These are phyloP conservation scores for Pseudonectria foliicola DNA, from an alignment of 2,329 filamentous ascomycete species.

Conservation along the genomic window DNA sequence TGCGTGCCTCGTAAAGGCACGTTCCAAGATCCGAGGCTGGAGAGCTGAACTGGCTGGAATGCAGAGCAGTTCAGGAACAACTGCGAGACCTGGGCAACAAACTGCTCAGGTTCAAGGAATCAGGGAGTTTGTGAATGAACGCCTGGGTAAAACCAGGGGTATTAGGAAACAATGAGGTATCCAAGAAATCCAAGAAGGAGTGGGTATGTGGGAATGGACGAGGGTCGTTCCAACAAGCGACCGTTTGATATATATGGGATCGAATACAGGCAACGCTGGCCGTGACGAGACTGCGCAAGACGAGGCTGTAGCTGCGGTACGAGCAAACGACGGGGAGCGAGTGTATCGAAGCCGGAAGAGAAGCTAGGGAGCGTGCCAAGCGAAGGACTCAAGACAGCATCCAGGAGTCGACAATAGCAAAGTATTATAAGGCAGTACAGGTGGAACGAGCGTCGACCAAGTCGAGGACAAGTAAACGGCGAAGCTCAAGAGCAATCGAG, in stretches of 20 bases:
- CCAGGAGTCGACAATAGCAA: constrained; percentile 18
- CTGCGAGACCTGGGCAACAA: constrained; percentile 1
- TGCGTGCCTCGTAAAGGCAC: constrained; percentile 40
- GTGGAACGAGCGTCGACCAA: constrained; percentile 26
- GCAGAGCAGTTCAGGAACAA: constrained; percentile 8
- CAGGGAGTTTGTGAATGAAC: constrained; percentile 17
- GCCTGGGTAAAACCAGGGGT: constrained; percentile 14
- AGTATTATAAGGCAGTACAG: constrained; percentile 26
- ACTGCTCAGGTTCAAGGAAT: constrained; percentile 4
- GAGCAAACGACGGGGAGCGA: constrained; percentile 17
- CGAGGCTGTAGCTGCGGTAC: constrained; percentile 14
- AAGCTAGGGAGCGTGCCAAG: constrained; percentile 21
- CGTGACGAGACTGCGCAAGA: constrained; percentile 14
- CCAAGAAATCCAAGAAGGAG: constrained; percentile 12
- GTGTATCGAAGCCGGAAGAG: constrained; percentile 21
- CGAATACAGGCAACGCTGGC: constrained; percentile 19
- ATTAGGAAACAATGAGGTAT: constrained; percentile 16
- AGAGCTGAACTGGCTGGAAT: constrained; percentile 7
- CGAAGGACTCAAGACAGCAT: constrained; percentile 10
- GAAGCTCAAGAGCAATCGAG: constrained; percentile 22
- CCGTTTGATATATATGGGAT: constrained; percentile 16
- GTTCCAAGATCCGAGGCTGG: constrained; percentile 9
- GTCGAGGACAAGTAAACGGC: constrained; percentile 18
- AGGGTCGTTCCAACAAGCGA: constrained; percentile 18
- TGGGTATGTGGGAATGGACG: constrained; percentile 10